phyloP scores from a whole-genome alignment of 331 rosid genomes.

The Quercus lobata region DNA sequence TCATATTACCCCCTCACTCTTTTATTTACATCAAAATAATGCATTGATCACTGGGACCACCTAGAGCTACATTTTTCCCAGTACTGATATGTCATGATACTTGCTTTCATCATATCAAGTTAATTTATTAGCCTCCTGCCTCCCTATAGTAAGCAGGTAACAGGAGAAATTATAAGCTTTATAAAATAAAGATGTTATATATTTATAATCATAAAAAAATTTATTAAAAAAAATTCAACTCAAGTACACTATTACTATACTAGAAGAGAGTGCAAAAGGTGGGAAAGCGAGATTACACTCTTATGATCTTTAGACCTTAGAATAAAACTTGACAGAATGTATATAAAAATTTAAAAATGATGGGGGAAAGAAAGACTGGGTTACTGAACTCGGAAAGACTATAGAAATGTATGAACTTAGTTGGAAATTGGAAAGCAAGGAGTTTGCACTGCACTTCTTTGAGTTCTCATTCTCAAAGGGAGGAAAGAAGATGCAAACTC shows the following conservation, averaged over 20 bases:
- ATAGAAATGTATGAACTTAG: not conserved
- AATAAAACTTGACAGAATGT: not conserved
- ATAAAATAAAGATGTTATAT: too few relatives aligned
- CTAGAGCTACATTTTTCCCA: not conserved
- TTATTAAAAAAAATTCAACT: too few relatives aligned
- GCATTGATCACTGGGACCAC: not conserved
- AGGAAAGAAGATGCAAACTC: not conserved
- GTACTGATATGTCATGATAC: not conserved
- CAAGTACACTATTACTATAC: too few relatives aligned
- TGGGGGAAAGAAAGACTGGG: not conserved
- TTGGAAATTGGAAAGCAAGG: too few relatives aligned
- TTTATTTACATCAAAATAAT: not conserved
- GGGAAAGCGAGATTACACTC: too few relatives aligned
- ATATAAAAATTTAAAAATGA: not conserved
- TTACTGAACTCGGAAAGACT: not conserved
- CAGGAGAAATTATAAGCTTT: too few relatives aligned
- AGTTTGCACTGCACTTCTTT: not conserved
- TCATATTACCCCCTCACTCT: not conserved
- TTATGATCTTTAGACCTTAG: not conserved
- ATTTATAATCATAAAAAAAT: too few relatives aligned
- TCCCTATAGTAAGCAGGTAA: too few relatives aligned
- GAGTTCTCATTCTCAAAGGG: not conserved
- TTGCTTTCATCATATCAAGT: not conserved
- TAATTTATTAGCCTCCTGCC: not conserved
- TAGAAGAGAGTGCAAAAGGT: too few relatives aligned